Percentiles rank a stretch among this genome's conserved stretches.
These are phyloP conservation scores for Pyrus pyrifolia DNA, from an alignment of 306 rosid genomes.

Conservation along the genomic window DNA sequence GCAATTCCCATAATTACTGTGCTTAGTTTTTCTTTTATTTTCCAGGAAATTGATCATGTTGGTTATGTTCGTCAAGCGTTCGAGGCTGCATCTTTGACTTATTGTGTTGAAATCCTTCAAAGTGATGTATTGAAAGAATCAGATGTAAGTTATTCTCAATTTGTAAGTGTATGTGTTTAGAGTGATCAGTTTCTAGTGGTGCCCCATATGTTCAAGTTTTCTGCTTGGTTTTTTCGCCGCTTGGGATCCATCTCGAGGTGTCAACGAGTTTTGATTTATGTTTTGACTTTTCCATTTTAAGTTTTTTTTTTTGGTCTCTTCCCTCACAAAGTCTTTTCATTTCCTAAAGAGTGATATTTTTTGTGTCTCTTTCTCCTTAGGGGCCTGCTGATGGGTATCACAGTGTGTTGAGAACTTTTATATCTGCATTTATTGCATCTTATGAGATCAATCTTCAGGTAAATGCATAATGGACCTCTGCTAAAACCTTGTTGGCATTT, in stretches of 20 bases:
- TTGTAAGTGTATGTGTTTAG: constrained; percentile 13
- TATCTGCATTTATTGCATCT: constrained; percentile 88
- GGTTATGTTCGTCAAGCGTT: constrained; percentile 89
- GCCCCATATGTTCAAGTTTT: background rate
- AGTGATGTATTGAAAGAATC: constrained; percentile 70
- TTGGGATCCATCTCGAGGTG: constrained; percentile 6
- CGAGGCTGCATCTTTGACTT: constrained; percentile 59
- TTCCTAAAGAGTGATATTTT: background rate
- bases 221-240: background rate
- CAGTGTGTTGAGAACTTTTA: constrained; percentile 79
- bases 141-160: constrained; percentile 57
- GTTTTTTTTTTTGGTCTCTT: background rate
- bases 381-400: constrained; percentile 76
- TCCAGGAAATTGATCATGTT: constrained; percentile 88
- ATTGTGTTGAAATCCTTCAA: constrained; percentile 66
- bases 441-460: constrained; percentile 89
- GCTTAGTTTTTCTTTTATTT: constrained; percentile 9
- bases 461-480: constrained; percentile 18
- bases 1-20: constrained; percentile 8
- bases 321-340: background rate
- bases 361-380: constrained; percentile 25
- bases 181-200: constrained; percentile 14
- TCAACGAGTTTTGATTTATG: background rate
- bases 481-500: constrained; percentile 13
- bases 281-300: background rate